Evolutionary conservation across 2,329 filamentous ascomycete species (phyloP).

Genomic region (Curvularia hawaiiensis): DNA sequence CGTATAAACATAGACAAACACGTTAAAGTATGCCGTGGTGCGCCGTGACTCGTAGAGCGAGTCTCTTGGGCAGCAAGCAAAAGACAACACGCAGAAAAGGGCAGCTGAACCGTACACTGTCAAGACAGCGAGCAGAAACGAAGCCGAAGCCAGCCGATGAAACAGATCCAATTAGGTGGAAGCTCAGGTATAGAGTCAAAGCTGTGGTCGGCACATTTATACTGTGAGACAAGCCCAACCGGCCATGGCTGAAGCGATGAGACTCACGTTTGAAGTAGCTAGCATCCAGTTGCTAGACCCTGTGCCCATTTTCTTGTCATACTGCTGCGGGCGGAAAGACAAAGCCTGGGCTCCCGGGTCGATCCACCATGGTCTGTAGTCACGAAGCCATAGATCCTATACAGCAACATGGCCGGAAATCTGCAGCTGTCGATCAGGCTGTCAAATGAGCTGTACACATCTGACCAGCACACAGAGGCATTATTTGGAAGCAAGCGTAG

Average conservation of each 20-base stretch:
- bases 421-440: constrained; percentile 1
- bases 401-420: constrained; percentile 18
- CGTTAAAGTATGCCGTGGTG: constrained; percentile 29
- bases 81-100: constrained; percentile 21
- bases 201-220: constrained; percentile 16
- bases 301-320: constrained; percentile 19
- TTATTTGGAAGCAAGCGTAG: constrained; percentile 19
- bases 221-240: constrained; percentile 20
- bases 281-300: constrained; percentile 5
- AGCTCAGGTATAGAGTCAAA: constrained; percentile 6
- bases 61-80: constrained; percentile 13
- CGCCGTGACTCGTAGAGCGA: constrained; percentile 28
- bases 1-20: constrained; percentile 41
- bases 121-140: constrained; percentile 23
- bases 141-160: constrained; percentile 26
- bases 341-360: constrained; percentile 22
- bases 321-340: constrained; percentile 17
- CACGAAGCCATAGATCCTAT: constrained; percentile 20
- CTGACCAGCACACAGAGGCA: constrained; percentile 4
- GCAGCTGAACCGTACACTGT: constrained; percentile 13
- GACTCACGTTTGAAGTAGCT: constrained; percentile 21
- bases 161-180: constrained; percentile 12
- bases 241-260: constrained; percentile 9
- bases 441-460: constrained; percentile 6
- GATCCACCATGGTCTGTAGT: constrained; percentile 15